Percentiles rank a stretch among this genome's conserved stretches.
These are phyloP conservation scores for Kodamaea ohmeri DNA, from an alignment of 1,139 yeast genomes.

Conservation along the genomic window DNA sequence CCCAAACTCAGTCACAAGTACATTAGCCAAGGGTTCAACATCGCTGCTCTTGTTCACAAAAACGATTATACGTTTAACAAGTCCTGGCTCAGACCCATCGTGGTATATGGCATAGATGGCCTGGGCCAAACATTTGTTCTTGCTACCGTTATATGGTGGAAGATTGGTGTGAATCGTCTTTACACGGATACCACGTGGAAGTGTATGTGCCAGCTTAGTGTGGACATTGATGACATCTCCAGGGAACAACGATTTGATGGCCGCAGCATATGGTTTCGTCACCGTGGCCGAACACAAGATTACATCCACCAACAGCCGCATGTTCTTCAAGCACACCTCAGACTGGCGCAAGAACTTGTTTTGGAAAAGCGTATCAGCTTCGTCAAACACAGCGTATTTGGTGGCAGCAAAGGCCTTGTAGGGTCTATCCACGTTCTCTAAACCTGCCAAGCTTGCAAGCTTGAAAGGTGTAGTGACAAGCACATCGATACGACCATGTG, in stretches of 20 bases:
- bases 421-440: slow-evolving; percentile 46
- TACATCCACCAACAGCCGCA: slow-evolving; percentile 58
- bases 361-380: slow-evolving; percentile 92
- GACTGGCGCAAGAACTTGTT: slow-evolving; percentile 76
- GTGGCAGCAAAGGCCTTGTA: slow-evolving; percentile 46
- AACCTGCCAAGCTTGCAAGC: slow-evolving; percentile 44
- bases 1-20: slow-evolving; percentile 51
- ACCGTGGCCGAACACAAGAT: slow-evolving; percentile 89
- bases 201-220: slow-evolving; percentile 78
- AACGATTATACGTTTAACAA: slow-evolving; percentile 76
- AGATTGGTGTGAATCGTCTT: slow-evolving; percentile 71
- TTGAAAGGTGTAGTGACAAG: slow-evolving; percentile 83
- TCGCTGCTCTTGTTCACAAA: slow-evolving; percentile 78
- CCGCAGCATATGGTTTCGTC: slow-evolving; percentile 70
- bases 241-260: slow-evolving; percentile 63
- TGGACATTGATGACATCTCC: slow-evolving; percentile 57
- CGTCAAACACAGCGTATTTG: slow-evolving; percentile 77
- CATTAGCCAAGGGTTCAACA: slow-evolving; percentile 56
- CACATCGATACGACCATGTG: slow-evolving; percentile 61
- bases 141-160: slow-evolving; percentile 80
- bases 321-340: slow-evolving; percentile 48
- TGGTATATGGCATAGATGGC: slow-evolving; percentile 80
- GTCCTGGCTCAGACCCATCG: slow-evolving; percentile 79
- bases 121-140: slow-evolving; percentile 81
- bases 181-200: slow-evolving; percentile 73